These are phyloP conservation scores for Mycena galopus DNA, from an alignment of 768 basidiomycete species.

Conservation along the genomic window DNA sequence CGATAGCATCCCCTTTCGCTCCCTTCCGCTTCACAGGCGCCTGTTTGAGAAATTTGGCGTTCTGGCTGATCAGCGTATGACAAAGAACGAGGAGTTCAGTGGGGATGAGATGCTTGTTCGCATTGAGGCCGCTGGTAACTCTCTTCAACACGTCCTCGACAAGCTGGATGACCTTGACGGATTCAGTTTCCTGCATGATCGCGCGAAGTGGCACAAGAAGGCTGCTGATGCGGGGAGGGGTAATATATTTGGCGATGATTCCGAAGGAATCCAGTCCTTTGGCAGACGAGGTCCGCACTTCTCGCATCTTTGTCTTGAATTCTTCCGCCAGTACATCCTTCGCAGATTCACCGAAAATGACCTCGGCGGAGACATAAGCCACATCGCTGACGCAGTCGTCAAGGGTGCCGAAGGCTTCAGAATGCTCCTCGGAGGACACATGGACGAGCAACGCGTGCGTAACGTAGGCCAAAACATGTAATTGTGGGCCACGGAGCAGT, in stretches of 20 bases:
- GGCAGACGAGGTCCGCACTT: conserved; percentile 87
- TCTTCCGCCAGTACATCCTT: conserved; percentile 90
- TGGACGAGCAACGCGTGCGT: conserved; percentile 87
- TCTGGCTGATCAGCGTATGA: conserved; percentile 91
- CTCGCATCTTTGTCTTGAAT: conserved; percentile 95
- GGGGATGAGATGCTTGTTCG: conserved; percentile 79
- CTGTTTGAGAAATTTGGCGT: conserved; percentile 87
- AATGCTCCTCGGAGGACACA: conserved; percentile 74
- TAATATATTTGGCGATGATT: conserved; percentile 82
- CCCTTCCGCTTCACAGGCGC: conserved; percentile 53
- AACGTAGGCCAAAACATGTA: conserved; percentile 91
- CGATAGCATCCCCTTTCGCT: conserved; percentile 71
- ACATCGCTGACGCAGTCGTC: conserved; percentile 86
- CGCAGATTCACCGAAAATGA: conserved; percentile 94
- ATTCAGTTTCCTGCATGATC: conserved; percentile 89
- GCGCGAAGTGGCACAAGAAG: conserved; percentile 84
- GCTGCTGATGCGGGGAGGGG: conserved; percentile 80
- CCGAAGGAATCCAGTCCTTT: conserved; percentile 90
- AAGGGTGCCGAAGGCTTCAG: conserved; percentile 68
- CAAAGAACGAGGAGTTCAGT: conserved; percentile 84
- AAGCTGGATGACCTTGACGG: conserved; percentile 81
- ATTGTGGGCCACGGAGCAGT: conserved; percentile 90
- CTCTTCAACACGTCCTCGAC: conserved; percentile 92
- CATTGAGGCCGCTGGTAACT: conserved; percentile 86
- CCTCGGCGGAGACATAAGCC: conserved; percentile 86